These are phyloP conservation scores for Spergularia bocconei DNA, from an alignment of 148 eudicot species.

Conservation along the genomic window DNA sequence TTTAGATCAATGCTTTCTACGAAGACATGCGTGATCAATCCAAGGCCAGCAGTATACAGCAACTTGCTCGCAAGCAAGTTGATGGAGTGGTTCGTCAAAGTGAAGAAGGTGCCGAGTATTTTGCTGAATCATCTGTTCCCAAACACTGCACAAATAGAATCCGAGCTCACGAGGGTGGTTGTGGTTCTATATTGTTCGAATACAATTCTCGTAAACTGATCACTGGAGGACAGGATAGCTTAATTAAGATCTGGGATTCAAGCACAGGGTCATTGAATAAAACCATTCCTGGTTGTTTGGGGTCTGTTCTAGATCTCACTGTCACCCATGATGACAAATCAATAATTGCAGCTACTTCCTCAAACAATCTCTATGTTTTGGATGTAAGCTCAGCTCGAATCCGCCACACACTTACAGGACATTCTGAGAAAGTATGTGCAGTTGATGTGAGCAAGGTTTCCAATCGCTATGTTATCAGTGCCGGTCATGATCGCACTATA, in stretches of 20 bases:
- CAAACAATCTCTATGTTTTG: conserved; percentile 83
- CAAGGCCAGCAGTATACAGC: conserved; percentile 59
- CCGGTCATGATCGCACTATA: conserved; percentile 88
- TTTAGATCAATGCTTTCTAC: conserved; percentile 75
- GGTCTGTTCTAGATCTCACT: conserved; percentile 81
- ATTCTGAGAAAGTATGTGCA: conserved; percentile 85
- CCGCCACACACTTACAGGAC: conserved; percentile 90
- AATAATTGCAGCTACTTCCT: conserved; percentile 81
- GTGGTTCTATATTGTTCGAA: conserved; percentile 80
- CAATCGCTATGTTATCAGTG: conserved; percentile 62
- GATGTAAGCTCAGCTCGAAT: conserved; percentile 70
- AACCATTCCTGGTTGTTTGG: conserved; percentile 69
- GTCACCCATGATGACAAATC: conserved; percentile 75
- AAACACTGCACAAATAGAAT: conserved; percentile 55
- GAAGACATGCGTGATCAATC: conserved; percentile 69
- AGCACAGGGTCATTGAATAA: conserved; percentile 52
- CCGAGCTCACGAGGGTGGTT: conserved; percentile 87
- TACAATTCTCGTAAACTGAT: conserved; percentile 65
- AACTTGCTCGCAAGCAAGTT: conserved; percentile 86
- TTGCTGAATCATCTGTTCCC: conserved; percentile 68
- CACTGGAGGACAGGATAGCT: conserved; percentile 84
- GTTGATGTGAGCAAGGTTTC: conserved; percentile 89
- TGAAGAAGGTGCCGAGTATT: conserved; percentile 86
- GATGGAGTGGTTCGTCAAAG: conserved; percentile 90
- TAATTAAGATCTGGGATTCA: conserved; percentile 87